These are phyloP conservation scores for Aspergillus sojae DNA, from an alignment of 2,329 filamentous ascomycete species.

Conservation along the genomic window DNA sequence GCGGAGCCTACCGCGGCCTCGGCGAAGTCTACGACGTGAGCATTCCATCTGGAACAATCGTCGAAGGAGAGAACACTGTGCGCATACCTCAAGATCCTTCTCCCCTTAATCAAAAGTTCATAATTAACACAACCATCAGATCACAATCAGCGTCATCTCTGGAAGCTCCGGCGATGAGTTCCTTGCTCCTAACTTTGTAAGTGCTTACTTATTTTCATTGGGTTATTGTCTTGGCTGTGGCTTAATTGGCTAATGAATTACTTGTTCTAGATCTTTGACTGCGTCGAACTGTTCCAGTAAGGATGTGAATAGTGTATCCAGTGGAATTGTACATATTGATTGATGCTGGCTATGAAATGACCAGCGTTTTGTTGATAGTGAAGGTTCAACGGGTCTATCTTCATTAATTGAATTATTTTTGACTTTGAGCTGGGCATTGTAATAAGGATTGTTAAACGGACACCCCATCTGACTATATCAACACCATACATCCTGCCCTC, in stretches of 20 bases:
- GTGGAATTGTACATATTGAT: neutral
- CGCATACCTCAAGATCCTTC: neutral
- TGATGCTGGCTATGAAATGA: neutral
- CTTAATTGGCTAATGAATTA: neutral
- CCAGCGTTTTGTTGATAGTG: neutral
- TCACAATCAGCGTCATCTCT: slow-evolving; percentile 61
- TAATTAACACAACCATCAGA: slow-evolving; percentile 24
- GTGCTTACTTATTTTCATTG: slow-evolving; percentile 10
- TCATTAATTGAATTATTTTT: neutral
- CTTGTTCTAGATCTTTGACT: slow-evolving; percentile 30
- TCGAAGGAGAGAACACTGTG: slow-evolving; percentile 62
- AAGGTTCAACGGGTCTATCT: neutral
- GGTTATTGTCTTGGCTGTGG: neutral
- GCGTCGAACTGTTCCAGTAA: slow-evolving; percentile 35
- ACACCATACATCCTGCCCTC: no score
- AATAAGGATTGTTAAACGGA: no score
- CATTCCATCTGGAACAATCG: slow-evolving; percentile 63
- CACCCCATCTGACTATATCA: no score
- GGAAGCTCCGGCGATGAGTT: slow-evolving; percentile 60
- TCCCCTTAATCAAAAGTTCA: neutral
- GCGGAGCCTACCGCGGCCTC: slow-evolving; percentile 65
- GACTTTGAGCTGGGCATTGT: no score
- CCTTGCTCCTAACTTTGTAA: slow-evolving; percentile 59
- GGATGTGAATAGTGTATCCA: neutral
- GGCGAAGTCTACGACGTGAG: slow-evolving; percentile 66